Percentiles rank a stretch among this genome's conserved stretches.
These are phyloP conservation scores for Candida parachauliodes DNA, from an alignment of 805 yeast genomes.

Conservation along the genomic window DNA sequence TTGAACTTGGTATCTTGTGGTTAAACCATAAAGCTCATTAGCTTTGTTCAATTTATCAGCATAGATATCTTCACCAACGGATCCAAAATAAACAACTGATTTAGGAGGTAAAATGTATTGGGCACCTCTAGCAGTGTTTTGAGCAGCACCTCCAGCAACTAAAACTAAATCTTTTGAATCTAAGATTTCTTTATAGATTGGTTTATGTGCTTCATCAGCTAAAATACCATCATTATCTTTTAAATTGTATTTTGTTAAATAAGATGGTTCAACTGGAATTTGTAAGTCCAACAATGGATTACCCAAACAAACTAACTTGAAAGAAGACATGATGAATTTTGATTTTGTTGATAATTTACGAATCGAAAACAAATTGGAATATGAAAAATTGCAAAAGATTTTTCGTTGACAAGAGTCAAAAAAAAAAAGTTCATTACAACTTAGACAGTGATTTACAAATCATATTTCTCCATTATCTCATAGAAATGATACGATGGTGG, in stretches of 20 bases:
- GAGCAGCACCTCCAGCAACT: constrained; percentile 99
- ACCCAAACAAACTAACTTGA: constrained; percentile 78
- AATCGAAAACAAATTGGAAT: too few relatives aligned
- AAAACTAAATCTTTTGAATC: constrained; percentile 55
- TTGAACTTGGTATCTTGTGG: constrained; percentile 80
- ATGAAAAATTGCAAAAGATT: too few relatives aligned
- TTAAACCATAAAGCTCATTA: constrained; percentile 83
- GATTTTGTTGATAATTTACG: too few relatives aligned
- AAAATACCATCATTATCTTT: constrained; percentile 94
- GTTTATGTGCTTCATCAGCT: constrained; percentile 77
- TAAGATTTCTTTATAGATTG: constrained; percentile 79
- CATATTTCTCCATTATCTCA: too few relatives aligned
- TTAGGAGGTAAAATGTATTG: constrained; percentile 80
- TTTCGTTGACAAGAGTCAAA: too few relatives aligned
- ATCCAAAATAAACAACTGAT: constrained; percentile 90
- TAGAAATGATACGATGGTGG: too few relatives aligned
- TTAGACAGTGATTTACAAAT: too few relatives aligned
- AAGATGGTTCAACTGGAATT: constrained; percentile 64
- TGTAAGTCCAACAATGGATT: constrained; percentile 90
- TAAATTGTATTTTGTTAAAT: constrained; percentile 74
- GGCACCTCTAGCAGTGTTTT: constrained; percentile 98
- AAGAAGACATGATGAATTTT: constrained; percentile 54
- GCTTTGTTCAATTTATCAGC: constrained; percentile 78
- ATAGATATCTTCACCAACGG: constrained; percentile 91
- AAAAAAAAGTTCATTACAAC: too few relatives aligned